Percentiles rank a stretch among this genome's conserved stretches.
Evolutionary conservation across 495 filamentous ascomycete species (phyloP).

Genomic region (Coniosporium apollinis): DNA sequence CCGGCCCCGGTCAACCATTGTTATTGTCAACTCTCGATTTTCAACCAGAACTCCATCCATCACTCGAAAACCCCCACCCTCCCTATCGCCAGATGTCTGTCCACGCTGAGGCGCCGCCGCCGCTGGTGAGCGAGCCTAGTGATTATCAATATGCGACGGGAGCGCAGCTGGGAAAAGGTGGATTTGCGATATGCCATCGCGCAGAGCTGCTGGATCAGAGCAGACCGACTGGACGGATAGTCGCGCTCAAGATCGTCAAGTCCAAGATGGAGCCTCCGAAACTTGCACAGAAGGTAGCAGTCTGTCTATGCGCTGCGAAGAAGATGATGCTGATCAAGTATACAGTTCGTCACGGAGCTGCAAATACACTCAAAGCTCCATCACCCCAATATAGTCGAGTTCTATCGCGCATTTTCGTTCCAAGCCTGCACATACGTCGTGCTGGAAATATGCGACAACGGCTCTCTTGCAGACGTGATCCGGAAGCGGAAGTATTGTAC

Average conservation of each 20-base stretch:
- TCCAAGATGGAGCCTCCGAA: slow-evolving; percentile 73
- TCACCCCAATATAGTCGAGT: slow-evolving; percentile 86
- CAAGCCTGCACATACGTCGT: slow-evolving; percentile 80
- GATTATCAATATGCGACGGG: slow-evolving; percentile 70
- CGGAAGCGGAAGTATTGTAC: slow-evolving; percentile 72
- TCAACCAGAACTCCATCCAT: not conserved
- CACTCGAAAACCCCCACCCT: not conserved
- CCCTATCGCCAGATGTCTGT: slow-evolving; percentile 18
- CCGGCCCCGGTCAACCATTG: no score
- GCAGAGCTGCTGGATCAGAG: slow-evolving; percentile 49
- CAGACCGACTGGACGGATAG: slow-evolving; percentile 35
- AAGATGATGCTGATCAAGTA: slow-evolving; percentile 20
- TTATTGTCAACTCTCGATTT: no score
- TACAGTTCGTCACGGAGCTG: slow-evolving; percentile 87
- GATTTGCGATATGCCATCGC: slow-evolving; percentile 83
- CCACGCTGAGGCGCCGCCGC: slow-evolving; percentile 35
- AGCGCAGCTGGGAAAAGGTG: slow-evolving; percentile 75
- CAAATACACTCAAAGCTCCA: slow-evolving; percentile 97
- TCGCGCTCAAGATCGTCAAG: slow-evolving; percentile 81
- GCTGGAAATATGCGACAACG: slow-evolving; percentile 84
- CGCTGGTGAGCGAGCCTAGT: slow-evolving; percentile 60
- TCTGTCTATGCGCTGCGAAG: not conserved
- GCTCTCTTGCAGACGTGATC: slow-evolving; percentile 97
- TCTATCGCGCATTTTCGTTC: slow-evolving; percentile 87
- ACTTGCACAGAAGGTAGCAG: slow-evolving; percentile 67